Conservation (phyloP, 108 stramenopile genomes). For the Mayamaea pseudoterrestris region DNA sequence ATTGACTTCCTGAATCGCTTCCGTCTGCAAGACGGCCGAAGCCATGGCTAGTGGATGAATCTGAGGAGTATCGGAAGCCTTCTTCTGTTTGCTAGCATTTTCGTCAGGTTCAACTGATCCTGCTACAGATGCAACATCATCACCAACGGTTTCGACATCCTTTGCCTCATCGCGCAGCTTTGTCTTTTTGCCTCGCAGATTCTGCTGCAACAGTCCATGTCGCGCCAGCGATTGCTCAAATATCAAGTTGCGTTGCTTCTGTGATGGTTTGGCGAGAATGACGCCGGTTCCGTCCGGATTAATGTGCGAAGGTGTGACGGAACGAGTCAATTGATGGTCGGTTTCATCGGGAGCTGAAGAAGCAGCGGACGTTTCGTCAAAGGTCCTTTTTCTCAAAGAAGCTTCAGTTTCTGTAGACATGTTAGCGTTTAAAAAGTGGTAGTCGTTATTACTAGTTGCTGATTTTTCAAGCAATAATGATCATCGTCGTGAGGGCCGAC, state of each 20-base stretch:
- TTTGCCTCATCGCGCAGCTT: slow-evolving; percentile 8
- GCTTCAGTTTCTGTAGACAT: too few relatives aligned
- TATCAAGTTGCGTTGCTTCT: slow-evolving; percentile 32
- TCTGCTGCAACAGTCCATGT: slow-evolving; percentile 37
- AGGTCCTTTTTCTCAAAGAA: too few relatives aligned
- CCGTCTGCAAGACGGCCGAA: slow-evolving; percentile 51
- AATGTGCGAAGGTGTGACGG: slow-evolving; percentile 66
- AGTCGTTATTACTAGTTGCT: too few relatives aligned
- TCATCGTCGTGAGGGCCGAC: too few relatives aligned
- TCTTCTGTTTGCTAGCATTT: slow-evolving; percentile 15
- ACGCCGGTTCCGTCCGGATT: slow-evolving; percentile 60
- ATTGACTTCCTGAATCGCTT: slow-evolving; percentile 64
- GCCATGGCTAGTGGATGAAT: slow-evolving; percentile 70
- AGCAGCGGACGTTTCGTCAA: too few relatives aligned
- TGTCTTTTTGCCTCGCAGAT: slow-evolving; percentile 3
- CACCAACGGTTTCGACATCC: slow-evolving; percentile 2
- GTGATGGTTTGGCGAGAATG: slow-evolving; percentile 47
- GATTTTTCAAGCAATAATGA: too few relatives aligned
- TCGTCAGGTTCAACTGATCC: slow-evolving; percentile 7
- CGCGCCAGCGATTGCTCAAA: slow-evolving; percentile 64
- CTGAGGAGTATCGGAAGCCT: too few relatives aligned
- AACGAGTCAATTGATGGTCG: slow-evolving; percentile 16
- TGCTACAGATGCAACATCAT: background rate
- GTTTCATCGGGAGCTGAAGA: too few relatives aligned
- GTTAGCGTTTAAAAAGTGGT: too few relatives aligned